phyloP scores from a whole-genome alignment of 78 protist species.

The Chrysochromulina tobinii region DNA sequence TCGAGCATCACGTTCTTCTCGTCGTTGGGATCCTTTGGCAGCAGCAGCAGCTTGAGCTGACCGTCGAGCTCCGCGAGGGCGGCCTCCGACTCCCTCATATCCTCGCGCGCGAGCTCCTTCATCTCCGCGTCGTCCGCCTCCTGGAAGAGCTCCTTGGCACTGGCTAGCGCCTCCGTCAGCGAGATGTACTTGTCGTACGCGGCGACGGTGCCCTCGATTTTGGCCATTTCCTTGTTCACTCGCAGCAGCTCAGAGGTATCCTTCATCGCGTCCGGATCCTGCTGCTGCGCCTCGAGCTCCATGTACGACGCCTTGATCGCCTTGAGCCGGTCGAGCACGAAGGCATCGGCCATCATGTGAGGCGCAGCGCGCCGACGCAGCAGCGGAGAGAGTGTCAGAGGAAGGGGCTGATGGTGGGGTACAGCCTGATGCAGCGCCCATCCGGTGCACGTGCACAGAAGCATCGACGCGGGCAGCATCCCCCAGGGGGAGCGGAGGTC shows the following conservation, averaged over 20 bases:
- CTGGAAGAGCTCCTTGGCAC: background rate
- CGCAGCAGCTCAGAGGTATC: background rate
- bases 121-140: background rate
- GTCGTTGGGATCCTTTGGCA: conserved; percentile 49
- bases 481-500: too few relatives aligned
- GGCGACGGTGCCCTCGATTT: background rate
- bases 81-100: background rate
- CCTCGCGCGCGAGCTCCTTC: background rate
- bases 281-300: background rate
- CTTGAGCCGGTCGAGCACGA: background rate
- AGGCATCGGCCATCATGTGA: background rate
- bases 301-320: background rate
- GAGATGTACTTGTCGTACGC: background rate
- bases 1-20: conserved; percentile 49
- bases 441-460: too few relatives aligned
- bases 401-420: too few relatives aligned
- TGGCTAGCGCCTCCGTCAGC: background rate
- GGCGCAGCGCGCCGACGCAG: too few relatives aligned
- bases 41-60: conserved; percentile 33
- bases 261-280: background rate
- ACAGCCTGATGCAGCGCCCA: too few relatives aligned
- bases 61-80: background rate
- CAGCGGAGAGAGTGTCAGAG: too few relatives aligned
- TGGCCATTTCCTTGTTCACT: background rate
- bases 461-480: too few relatives aligned